Base-by-base conservation (phyloP, 805 yeast species). In the Candida caryicola region DNA sequence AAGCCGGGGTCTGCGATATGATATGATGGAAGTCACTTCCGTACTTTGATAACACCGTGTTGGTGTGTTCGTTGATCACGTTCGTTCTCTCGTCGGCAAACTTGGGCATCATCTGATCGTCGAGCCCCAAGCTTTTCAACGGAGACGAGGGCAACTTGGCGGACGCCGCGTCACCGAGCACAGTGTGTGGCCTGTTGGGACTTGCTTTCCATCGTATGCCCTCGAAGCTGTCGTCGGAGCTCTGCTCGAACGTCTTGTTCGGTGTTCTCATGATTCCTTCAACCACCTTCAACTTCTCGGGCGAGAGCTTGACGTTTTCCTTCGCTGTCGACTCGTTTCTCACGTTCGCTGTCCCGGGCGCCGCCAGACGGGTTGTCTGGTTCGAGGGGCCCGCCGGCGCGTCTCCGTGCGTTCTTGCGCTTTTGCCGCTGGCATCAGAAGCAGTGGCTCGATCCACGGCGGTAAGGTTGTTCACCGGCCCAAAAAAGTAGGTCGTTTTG, bases 221-320 rank as follows among this genome's bases (percentile, higher is more conserved):
- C 30, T 69, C 74, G 42, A 64, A 67, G 39, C 70, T 65, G 35
- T 69, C 73, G 38, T 69, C 74, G 0, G 73, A 66, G 39, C 68
- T 35, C 18, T 35, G 38, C 15, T 29, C 25, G 10, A 21, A 21
- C 7, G 9, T 21, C 25, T 21, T 21, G 25, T 21, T 21, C 25
- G 25, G 10, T 7, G 25, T 7, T 10, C 25, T 10, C 10, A 21
- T 7, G 10, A 21, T 7, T 10, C 10, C 25, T 10, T 21, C 25
- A 7, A 21, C 25, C 10, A 21, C 10, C 25, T 21, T 21, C 25
- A 21, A 21, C 10, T 21, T 21, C 25, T 21, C 25, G 25, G 25
- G 25, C 25, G 25, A 21, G 7, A 21, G 10, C 25, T 21, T 21
- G 7, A 21, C 25, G 9, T 19, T 19, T 18, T 35, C 14, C 8